Evolutionary conservation across 2,329 filamentous ascomycete species (phyloP), one percentile per base, ranked within the genome.

Genomic region (Penicillium sp.): DNA sequence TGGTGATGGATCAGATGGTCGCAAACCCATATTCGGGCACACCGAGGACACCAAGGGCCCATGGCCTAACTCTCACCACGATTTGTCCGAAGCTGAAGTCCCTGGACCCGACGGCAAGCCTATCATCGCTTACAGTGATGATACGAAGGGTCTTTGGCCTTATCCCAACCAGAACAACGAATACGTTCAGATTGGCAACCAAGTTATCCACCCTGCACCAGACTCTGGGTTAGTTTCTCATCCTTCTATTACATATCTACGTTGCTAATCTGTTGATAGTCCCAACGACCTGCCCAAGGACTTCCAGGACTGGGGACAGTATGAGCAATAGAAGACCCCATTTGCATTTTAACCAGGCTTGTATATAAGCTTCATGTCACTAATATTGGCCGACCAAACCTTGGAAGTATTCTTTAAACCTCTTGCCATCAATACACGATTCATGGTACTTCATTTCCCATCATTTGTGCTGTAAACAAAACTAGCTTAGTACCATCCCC

Each of bases 251-350:
- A 1, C 6, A 12, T 18, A 3, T 18, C 5, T 2, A 35, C 22
- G 22, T 23, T 14, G 12, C 56, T 57, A 56, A 55, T 20, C 2
- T 3, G 15, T 22, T 18, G 33, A 2, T 23, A 62, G 59, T 20
- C 18, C 49, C 23, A 42, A 58, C 7, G 42, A 57, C 35, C 44
- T 63, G 18, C 56, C 58, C 6, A 26, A 54, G n/a, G 61, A 47
- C 6, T 55, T 59, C 27, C 22, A 64, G 42, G 53, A 60, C 33
- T 63, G 54, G 55, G 55, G 62, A 22, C 53, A 55, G 43, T 64
- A 53, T 14, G 33, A 49, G 20, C 29, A 56, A 29, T 3, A 47
- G 26, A 18, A 49, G 55, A 45, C 49, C 12, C 25, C 18, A 8
- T 35, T 33, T 35, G 25, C 20, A 37, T 43, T 11, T 18, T 51